phyloP scores from a whole-genome alignment of 148 eudicot genomes.

The Chenopodium formosanum region DNA sequence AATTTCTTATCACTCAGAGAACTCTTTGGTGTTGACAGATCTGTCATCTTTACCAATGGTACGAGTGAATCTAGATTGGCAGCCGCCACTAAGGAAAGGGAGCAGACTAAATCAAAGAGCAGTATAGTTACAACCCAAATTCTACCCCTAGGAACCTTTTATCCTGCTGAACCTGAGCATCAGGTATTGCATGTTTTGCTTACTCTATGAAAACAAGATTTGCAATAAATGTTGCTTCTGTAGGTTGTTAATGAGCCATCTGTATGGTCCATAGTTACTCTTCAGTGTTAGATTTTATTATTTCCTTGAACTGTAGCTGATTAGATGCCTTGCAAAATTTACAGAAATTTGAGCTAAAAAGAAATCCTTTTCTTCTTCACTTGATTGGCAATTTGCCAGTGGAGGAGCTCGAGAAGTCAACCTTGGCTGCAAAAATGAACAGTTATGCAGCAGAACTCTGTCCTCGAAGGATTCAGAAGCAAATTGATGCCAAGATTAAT shows the following conservation, averaged over 20 bases:
- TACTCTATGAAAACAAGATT: too few relatives aligned
- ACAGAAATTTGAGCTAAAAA: slow-evolving; percentile 96
- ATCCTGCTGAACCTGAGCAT: slow-evolving; percentile 95
- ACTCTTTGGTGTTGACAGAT: slow-evolving; percentile 44
- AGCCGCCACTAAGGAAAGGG: slow-evolving; percentile 81
- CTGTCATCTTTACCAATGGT: slow-evolving; percentile 87
- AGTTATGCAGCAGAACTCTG: slow-evolving; percentile 94
- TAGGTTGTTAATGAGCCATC: neutral
- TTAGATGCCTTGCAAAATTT: neutral
- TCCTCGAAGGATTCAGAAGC: slow-evolving; percentile 61
- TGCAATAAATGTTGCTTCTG: too few relatives aligned
- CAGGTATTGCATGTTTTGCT: slow-evolving; percentile 50
- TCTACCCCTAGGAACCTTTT: slow-evolving; percentile 66
- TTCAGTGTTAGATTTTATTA: neutral
- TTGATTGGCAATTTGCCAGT: slow-evolving; percentile 90
- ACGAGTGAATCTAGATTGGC: slow-evolving; percentile 81
- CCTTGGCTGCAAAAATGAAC: slow-evolving; percentile 79
- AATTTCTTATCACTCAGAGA: slow-evolving; percentile 2
- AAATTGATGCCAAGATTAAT: slow-evolving; percentile 69
- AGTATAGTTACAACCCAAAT: slow-evolving; percentile 88
- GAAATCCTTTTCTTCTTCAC: slow-evolving; percentile 78
- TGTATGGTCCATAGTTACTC: neutral
- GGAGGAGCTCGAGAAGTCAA: slow-evolving; percentile 86
- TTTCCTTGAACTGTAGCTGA: neutral
- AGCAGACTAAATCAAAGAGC: slow-evolving; percentile 69